Evolutionary conservation across 208 protist species (phyloP).

Genomic region (Leishmania turanica): DNA sequence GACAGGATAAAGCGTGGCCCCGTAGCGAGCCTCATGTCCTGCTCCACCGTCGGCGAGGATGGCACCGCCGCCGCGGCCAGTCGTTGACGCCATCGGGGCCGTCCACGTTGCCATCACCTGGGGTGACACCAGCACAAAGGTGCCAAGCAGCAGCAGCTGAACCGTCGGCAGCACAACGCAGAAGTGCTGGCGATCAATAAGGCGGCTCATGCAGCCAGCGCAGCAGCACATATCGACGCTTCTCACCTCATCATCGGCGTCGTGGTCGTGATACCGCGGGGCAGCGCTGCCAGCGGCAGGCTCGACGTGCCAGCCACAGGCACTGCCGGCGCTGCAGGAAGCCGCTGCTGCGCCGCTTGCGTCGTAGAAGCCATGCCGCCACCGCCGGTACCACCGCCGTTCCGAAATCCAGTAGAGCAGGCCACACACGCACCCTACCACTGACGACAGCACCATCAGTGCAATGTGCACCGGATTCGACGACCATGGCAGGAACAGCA

Average conservation of each 20-base stretch:
- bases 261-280: slow-evolving; percentile 8
- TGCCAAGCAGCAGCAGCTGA: slow-evolving; percentile 69
- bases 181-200: slow-evolving; percentile 24
- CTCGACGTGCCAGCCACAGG: not conserved
- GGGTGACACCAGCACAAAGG: slow-evolving; percentile 71
- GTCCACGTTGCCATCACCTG: slow-evolving; percentile 61
- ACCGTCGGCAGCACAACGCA: slow-evolving; percentile 35
- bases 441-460: slow-evolving; percentile 54
- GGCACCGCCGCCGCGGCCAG: not conserved
- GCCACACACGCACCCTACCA: slow-evolving; percentile 46
- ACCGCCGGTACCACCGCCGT: slow-evolving; percentile 8
- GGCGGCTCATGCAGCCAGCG: slow-evolving; percentile 1
- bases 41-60: slow-evolving; percentile 17
- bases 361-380: not conserved
- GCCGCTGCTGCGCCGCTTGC: not conserved
- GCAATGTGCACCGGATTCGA: slow-evolving; percentile 60
- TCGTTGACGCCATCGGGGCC: not conserved
- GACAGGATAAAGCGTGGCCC: slow-evolving; percentile 43
- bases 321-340: not conserved
- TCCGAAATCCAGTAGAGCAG: slow-evolving; percentile 38
- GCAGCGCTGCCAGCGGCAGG: not conserved
- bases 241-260: not conserved
- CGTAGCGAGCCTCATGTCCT: slow-evolving; percentile 17
- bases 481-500: slow-evolving; percentile 82
- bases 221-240: not conserved